Base-by-base conservation (phyloP, 306 rosid species). In the Begonia fuchsioides region DNA sequence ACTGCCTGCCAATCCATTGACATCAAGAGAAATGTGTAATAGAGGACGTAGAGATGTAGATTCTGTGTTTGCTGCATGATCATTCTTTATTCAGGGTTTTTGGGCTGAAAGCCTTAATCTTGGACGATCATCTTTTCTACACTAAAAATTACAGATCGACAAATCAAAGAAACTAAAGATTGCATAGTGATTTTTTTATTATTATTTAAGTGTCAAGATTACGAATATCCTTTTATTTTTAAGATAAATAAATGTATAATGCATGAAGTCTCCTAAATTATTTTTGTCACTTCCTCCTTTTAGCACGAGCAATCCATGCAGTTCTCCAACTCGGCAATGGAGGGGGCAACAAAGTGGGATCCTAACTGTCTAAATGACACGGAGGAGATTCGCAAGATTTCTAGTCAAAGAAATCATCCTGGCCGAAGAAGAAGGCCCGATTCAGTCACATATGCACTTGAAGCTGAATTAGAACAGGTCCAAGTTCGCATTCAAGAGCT, bases 271-370 rank as follows among this genome's bases (percentile, higher is more conserved):
- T 44, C 35, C 47, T 26, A 44, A 15, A 15, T 11, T 39, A 16
- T 43, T 50, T 35, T 39, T 38, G 10, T 17, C n/a, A 40, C 15
- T 26, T 26, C 47, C 26, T 62, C 47, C 32, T 35, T 43, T 59
- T 69, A 76, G 83, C 70, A 66, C 38, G 68, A 76, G 53, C 78
- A 73, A 54, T 68, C 79, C 41, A 72, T 81, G 61, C 79, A 74
- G 64, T 62, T 76, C 61, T 56, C 86, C 45, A 76, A 77, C 57
- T 53, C 68, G 49, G 90, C 76, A 59, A 81, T 81, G 95, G 95
- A 88, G 61, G 93, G 95, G 49, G 81, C 59, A 48, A 88, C 96
- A 19, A 88, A 88, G 71, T 88, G 96, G 96, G 90, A 88, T 47
- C 95, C 96, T 47, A 72, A 80, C 46, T 49, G 82, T 59, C 55